These are phyloP conservation scores for Fusarium nanum DNA, from an alignment of 2,329 filamentous ascomycete species.

Conservation along the genomic window DNA sequence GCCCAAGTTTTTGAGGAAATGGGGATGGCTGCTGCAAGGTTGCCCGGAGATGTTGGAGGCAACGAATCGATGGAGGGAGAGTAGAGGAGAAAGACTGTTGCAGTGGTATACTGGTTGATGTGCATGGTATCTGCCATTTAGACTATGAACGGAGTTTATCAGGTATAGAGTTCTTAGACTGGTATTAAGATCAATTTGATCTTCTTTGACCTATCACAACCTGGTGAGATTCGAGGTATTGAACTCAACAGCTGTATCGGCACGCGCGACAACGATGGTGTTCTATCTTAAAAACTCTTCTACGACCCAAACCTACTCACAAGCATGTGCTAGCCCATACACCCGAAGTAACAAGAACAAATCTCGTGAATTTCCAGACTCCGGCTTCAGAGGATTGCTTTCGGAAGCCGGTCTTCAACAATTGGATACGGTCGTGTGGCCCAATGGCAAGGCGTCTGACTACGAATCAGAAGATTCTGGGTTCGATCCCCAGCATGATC, in stretches of 20 bases:
- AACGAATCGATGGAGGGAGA: constrained; percentile 26
- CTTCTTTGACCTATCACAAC: not conserved
- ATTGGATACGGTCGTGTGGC: constrained; percentile 30
- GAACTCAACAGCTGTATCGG: not conserved
- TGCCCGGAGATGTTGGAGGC: constrained; percentile 20
- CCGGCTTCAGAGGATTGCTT: not conserved
- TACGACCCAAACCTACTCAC: not conserved
- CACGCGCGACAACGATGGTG: not conserved
- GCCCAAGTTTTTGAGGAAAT: constrained; percentile 16
- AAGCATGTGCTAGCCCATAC: accelerated
- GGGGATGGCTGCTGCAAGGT: constrained; percentile 21
- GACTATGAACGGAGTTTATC: accelerated
- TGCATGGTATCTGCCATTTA: accelerated
- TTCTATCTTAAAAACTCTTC: not conserved
- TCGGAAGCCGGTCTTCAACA: not conserved
- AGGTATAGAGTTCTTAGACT: accelerated
- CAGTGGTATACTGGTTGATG: not conserved
- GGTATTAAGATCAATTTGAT: not conserved
- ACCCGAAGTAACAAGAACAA: accelerated
- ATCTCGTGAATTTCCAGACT: too few species aligned
- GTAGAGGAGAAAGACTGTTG: constrained; percentile 13
- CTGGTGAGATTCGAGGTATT: too few species aligned
- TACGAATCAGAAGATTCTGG: constrained; percentile 48
- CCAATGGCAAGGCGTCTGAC: constrained; percentile 47
- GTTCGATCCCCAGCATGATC: constrained; percentile 46